phyloP scores from a whole-genome alignment of 1,139 yeast species.

The Scheffersomyces stambukii region DNA sequence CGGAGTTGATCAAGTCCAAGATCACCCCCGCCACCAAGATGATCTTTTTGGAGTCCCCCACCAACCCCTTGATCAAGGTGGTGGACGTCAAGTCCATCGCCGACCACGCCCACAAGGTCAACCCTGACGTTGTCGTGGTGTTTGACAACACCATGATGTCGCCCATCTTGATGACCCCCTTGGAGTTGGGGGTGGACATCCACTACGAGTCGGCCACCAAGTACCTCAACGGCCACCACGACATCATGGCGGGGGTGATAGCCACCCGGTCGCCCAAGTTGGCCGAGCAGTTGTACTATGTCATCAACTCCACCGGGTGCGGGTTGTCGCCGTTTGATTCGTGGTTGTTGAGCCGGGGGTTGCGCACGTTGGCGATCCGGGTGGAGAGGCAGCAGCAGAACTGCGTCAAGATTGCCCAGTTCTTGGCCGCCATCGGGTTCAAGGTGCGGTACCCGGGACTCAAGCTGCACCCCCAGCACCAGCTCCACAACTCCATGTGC shows the following conservation, averaged over 20 bases:
- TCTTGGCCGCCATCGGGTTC: slow-evolving; percentile 56
- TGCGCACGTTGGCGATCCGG: slow-evolving; percentile 80
- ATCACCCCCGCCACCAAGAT: slow-evolving; percentile 56
- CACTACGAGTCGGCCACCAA: slow-evolving; percentile 93
- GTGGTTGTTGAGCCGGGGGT: slow-evolving; percentile 83
- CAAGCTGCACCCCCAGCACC: slow-evolving; percentile 75
- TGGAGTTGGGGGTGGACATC: slow-evolving; percentile 82
- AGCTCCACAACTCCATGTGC: slow-evolving; percentile 71
- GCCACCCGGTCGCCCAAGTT: slow-evolving; percentile 63
- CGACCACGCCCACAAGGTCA: slow-evolving; percentile 58
- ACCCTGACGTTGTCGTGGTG: slow-evolving; percentile 70
- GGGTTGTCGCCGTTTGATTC: slow-evolving; percentile 90
- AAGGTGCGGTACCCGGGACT: slow-evolving; percentile 85
- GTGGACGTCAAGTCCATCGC: slow-evolving; percentile 71
- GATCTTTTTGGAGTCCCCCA: slow-evolving; percentile 84
- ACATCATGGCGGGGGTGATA: slow-evolving; percentile 89
- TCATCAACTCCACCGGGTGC: slow-evolving; percentile 85
- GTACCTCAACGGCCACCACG: slow-evolving; percentile 90
- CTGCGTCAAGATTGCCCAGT: slow-evolving; percentile 69
- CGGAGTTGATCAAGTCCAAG: slow-evolving; percentile 52
- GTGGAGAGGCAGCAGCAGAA: slow-evolving; percentile 84
- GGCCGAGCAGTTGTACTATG: slow-evolving; percentile 68
- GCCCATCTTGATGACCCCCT: slow-evolving; percentile 79
- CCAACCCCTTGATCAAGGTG: slow-evolving; percentile 87
- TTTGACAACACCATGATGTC: slow-evolving; percentile 97